Base-by-base conservation (phyloP, 768 basidiomycete species). In the Auricularia heimuer region DNA sequence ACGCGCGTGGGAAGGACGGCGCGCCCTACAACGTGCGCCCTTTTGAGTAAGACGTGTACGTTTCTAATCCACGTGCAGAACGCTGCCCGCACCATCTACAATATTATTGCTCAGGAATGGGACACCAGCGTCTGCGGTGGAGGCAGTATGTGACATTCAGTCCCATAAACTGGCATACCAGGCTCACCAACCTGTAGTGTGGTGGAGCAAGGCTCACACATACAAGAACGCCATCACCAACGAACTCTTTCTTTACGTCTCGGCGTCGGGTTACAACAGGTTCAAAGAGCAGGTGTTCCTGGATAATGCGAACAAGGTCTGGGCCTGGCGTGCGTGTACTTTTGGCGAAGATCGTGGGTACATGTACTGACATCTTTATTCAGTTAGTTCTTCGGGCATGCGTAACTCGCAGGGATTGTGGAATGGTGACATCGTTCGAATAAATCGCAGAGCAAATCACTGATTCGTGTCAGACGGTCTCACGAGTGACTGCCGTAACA, bases 191-290 rank as follows among this genome's bases (percentile, higher is more conserved):
- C 16, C 33, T 2, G 3, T 61, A 83, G 83, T 84, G 4, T 83
- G 83, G 82, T 85, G 83, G 84, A 81, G 81, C 8, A 77, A 76
- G 16, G 82, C 75, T 21, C 80, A 81, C 67, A 79, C 76, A 0
- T 85, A 85, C 75, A 85, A 85, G 74, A 84, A 85, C 63, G 82
- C 83, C 10, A 79, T 85, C 65, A 85, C 83, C n/a, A 85, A 85
- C 67, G 76, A 84, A 64, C 76, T 85, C 10, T 85, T 83, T 73
- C 73, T 85, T 16, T 71, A 80, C 39, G 76, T 78, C 4, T 84
- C 83, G 3, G 83, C 83, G 2, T 66, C 72, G 35, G 83, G 80
- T 7, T 83, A 79, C 67, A 67, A 79, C 39, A 74, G 80, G 42
- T 76, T 72, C 45, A 64, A 71, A 1, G 76, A 77, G 54, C 68